Evolutionary conservation across 495 filamentous ascomycete genomes (phyloP).

Genomic region (Aspergillus baeticus): DNA sequence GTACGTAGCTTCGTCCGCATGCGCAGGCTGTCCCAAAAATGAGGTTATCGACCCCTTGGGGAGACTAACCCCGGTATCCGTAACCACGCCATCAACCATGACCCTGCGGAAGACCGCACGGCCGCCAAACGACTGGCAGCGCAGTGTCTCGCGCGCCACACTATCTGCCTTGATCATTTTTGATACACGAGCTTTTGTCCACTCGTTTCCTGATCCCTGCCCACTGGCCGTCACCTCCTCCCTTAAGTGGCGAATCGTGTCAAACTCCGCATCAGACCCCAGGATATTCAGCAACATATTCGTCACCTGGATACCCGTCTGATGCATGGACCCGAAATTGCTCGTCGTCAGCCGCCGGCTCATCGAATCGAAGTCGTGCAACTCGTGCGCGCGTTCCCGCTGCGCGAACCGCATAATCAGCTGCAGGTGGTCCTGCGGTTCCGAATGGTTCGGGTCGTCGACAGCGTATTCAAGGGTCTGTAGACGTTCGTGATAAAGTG

Average conservation of each 20-base stretch:
- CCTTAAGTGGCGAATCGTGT: too few relatives aligned
- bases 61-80: conserved; percentile 28
- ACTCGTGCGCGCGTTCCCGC: conserved; percentile 29
- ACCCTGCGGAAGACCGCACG: conserved; percentile 33
- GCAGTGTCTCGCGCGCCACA: conserved; percentile 39
- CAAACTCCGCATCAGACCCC: conserved; percentile 31
- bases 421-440: conserved; percentile 35
- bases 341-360: conserved; percentile 34
- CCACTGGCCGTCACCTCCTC: too few relatives aligned
- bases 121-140: conserved; percentile 31
- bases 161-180: conserved; percentile 38
- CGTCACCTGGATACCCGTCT: conserved; percentile 45
- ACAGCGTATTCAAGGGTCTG: conserved; percentile 18
- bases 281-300: conserved; percentile 45
- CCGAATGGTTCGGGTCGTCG: conserved; percentile 18
- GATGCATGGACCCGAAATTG: conserved; percentile 53
- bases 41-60: conserved; percentile 31
- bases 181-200: conserved; percentile 32
- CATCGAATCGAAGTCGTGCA: conserved; percentile 27
- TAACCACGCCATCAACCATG: conserved; percentile 16
- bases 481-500: conserved; percentile 19
- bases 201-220: too few relatives aligned
- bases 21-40: conserved; percentile 26
- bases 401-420: conserved; percentile 34
- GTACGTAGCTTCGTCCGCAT: conserved; percentile 30